Evolutionary conservation across 129 eudicot species (phyloP).

Genomic region (Arctium minus): DNA sequence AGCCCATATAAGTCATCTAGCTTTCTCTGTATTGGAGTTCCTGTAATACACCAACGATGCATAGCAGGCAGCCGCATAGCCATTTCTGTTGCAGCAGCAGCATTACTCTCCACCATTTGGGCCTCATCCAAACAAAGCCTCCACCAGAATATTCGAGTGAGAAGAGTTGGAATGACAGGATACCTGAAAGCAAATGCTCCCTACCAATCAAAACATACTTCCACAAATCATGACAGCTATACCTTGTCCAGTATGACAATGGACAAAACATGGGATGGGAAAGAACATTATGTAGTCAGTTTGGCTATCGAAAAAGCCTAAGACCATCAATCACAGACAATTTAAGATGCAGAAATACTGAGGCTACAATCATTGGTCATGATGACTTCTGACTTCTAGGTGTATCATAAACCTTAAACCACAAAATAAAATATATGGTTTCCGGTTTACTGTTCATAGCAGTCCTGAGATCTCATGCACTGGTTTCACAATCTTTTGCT

Average conservation of each 20-base stretch:
- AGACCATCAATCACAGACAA: neutral
- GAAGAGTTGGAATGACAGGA: constrained; percentile 83
- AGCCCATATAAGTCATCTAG: constrained; percentile 94
- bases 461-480: too few species aligned
- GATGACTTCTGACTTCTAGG: too few species aligned
- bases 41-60: constrained; percentile 94
- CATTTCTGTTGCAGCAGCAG: constrained; percentile 89
- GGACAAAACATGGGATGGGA: neutral
- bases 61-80: constrained; percentile 76
- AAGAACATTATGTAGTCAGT: neutral
- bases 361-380: too few species aligned
- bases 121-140: constrained; percentile 98
- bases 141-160: constrained; percentile 91
- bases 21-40: constrained; percentile 91
- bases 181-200: constrained; percentile 51
- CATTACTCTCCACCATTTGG: constrained; percentile 93
- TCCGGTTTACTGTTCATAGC: too few species aligned
- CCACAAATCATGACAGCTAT: neutral
- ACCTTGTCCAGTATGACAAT: neutral
- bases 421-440: too few species aligned
- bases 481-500: too few species aligned
- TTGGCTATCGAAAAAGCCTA: neutral
- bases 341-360: neutral
- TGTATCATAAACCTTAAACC: too few species aligned
- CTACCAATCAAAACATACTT: neutral